These are phyloP conservation scores for Teratosphaeria destructans DNA, from an alignment of 2,329 filamentous ascomycete genomes.

Conservation along the genomic window DNA sequence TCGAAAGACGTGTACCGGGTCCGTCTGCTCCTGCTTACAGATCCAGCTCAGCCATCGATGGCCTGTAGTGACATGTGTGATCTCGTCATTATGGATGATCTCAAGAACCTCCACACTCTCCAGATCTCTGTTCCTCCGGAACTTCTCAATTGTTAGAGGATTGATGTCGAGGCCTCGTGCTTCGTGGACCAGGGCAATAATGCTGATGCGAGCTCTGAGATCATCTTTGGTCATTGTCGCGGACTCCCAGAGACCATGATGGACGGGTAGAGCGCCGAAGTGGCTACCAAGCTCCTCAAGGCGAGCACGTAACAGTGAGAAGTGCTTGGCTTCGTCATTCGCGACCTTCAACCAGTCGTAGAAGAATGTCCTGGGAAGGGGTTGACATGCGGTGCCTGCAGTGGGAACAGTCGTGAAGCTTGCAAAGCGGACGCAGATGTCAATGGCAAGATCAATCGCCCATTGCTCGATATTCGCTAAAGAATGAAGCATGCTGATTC, in stretches of 20 bases:
- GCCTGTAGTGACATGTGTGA: slow-evolving; percentile 9
- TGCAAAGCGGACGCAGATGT: slow-evolving; percentile 8
- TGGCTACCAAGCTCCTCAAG: slow-evolving; percentile 6
- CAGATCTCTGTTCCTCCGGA: slow-evolving; percentile 6
- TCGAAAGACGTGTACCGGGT: slow-evolving; percentile 7
- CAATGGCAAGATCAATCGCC: slow-evolving; percentile 9
- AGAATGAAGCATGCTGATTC: slow-evolving; percentile 7
- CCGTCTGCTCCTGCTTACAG: slow-evolving; percentile 7
- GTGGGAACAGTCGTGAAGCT: slow-evolving; percentile 3
- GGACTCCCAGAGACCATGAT: slow-evolving; percentile 9
- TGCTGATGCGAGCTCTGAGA: slow-evolving; percentile 6
- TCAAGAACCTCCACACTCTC: slow-evolving; percentile 7
- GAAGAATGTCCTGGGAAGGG: slow-evolving; percentile 8
- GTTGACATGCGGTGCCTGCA: neutral
- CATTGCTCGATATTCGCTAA: slow-evolving; percentile 10
- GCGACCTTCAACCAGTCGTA: slow-evolving; percentile 10
- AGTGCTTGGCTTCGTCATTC: slow-evolving; percentile 10
- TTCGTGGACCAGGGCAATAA: slow-evolving; percentile 9
- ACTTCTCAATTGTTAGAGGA: slow-evolving; percentile 6
- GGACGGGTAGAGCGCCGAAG: slow-evolving; percentile 8
- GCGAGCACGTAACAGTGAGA: slow-evolving; percentile 4
- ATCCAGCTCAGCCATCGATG: slow-evolving; percentile 9
- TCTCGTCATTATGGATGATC: slow-evolving; percentile 8
- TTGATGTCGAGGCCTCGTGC: slow-evolving; percentile 8
- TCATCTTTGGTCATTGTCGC: slow-evolving; percentile 6